Evolutionary conservation across 129 eudicot genomes (phyloP).

Genomic region (Chrysanthemum seticuspe): DNA sequence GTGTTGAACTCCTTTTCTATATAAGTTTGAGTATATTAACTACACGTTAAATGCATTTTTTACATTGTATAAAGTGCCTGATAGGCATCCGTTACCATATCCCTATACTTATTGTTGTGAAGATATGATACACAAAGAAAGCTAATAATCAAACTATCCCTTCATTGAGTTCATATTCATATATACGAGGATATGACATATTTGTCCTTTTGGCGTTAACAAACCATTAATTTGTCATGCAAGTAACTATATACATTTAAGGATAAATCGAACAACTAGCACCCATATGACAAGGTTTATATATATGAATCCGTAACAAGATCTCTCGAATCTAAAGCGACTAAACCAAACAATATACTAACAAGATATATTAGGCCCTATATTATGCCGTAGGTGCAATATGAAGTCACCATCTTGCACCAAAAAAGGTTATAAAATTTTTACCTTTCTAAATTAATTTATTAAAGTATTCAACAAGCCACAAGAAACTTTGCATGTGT

Average conservation of each 20-base stretch:
- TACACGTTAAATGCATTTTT: too few species aligned
- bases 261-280: conserved; percentile 25
- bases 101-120: too few species aligned
- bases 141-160: too few species aligned
- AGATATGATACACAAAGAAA: too few species aligned
- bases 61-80: too few species aligned
- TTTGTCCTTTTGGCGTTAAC: background rate
- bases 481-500: conserved; percentile 32
- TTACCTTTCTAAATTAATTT: background rate
- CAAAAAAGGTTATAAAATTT: conserved; percentile 11
- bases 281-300: background rate
- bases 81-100: too few species aligned
- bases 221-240: background rate
- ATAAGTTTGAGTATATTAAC: too few species aligned
- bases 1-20: too few species aligned
- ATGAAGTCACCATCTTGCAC: conserved; percentile 43
- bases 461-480: conserved; percentile 24
- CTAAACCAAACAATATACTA: conserved; percentile 21
- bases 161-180: too few species aligned
- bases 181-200: too few species aligned
- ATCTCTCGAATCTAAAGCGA: conserved; percentile 28
- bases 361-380: background rate
- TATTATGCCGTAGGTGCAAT: conserved; percentile 30
- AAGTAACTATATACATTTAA: background rate
- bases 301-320: conserved; percentile 24